Conservation (phyloP, 2,329 filamentous ascomycete genomes). For the Xylaria sp. region DNA sequence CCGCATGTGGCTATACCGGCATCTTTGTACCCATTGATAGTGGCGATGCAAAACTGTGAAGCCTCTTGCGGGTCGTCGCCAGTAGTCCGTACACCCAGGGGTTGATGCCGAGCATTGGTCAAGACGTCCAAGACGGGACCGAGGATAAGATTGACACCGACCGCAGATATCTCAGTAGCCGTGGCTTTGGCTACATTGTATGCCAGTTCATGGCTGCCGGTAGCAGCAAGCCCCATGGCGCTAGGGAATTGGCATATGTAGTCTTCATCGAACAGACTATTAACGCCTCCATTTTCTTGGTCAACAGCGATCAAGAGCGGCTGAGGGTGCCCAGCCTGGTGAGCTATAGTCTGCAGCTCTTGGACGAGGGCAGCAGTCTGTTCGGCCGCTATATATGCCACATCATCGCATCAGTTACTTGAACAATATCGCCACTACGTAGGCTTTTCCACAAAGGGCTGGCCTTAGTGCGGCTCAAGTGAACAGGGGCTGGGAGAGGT, state of each 20-base stretch:
- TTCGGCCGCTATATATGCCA: constrained; percentile 76
- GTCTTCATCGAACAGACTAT: constrained; percentile 94
- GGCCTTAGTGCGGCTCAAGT: constrained; percentile 30
- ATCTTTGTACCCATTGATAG: constrained; percentile 92
- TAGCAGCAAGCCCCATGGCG: constrained; percentile 96
- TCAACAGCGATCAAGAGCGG: constrained; percentile 92
- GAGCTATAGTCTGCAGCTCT: constrained; percentile 91
- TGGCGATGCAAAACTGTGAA: constrained; percentile 89
- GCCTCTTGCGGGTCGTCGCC: constrained; percentile 96
- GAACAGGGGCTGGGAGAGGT: constrained; percentile 35
- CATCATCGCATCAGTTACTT: constrained; percentile 49
- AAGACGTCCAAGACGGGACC: constrained; percentile 94
- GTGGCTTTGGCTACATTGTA: constrained; percentile 94
- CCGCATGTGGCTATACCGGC: constrained; percentile 89
- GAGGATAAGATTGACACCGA: constrained; percentile 95
- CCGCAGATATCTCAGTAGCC: constrained; percentile 89
- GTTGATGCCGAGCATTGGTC: constrained; percentile 91
- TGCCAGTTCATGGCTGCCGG: constrained; percentile 84
- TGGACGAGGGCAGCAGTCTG: constrained; percentile 89
- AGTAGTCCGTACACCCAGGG: constrained; percentile 86
- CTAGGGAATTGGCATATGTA: constrained; percentile 97
- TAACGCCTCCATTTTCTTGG: constrained; percentile 98
- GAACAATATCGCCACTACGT: constrained; percentile 38
- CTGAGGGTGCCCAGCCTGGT: constrained; percentile 87
- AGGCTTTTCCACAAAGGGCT: constrained; percentile 18